Percentiles rank a stretch among this genome's conserved stretches.
Conservation (phyloP, 805 yeast species). For the Dipodascopsis uninucleata region DNA sequence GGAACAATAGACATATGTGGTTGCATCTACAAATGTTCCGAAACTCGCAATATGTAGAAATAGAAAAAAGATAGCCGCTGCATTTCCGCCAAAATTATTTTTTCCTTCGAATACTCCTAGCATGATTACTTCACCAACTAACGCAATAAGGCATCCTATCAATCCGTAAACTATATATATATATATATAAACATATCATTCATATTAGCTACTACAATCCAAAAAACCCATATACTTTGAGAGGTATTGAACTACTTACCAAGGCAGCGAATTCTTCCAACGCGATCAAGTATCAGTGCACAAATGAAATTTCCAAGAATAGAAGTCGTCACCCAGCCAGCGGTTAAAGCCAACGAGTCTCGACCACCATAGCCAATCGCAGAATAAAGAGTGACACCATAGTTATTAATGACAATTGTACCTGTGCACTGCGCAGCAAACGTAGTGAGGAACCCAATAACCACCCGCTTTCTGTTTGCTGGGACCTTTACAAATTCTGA, state of each 20-base stretch:
- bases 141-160: conserved; percentile 7
- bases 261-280: too few relatives aligned
- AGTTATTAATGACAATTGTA: conserved; percentile 68
- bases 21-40: too few relatives aligned
- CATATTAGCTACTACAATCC: too few relatives aligned
- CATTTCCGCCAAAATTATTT: conserved; percentile 3
- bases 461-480: conserved; percentile 29
- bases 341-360: conserved; percentile 6
- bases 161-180: conserved; percentile 7
- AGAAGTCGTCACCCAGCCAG: conserved; percentile 9
- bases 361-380: conserved; percentile 10
- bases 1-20: conserved; percentile 42
- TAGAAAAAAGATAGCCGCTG: conserved; percentile 11
- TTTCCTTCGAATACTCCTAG: conserved; percentile 9
- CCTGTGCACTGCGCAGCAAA: conserved; percentile 67
- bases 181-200: too few relatives aligned
- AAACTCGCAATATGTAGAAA: conserved; percentile 10
- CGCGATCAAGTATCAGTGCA: conserved; percentile 11
- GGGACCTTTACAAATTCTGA: too few relatives aligned
- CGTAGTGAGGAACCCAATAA: conserved; percentile 38
- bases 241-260: too few relatives aligned
- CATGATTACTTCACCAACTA: conserved; percentile 8
- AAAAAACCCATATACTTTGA: too few relatives aligned
- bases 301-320: conserved; percentile 6
- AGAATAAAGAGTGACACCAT: conserved; percentile 40